Base-by-base conservation (phyloP, 2,329 filamentous ascomycete genomes). In the Simplicillium aogashimaense region DNA sequence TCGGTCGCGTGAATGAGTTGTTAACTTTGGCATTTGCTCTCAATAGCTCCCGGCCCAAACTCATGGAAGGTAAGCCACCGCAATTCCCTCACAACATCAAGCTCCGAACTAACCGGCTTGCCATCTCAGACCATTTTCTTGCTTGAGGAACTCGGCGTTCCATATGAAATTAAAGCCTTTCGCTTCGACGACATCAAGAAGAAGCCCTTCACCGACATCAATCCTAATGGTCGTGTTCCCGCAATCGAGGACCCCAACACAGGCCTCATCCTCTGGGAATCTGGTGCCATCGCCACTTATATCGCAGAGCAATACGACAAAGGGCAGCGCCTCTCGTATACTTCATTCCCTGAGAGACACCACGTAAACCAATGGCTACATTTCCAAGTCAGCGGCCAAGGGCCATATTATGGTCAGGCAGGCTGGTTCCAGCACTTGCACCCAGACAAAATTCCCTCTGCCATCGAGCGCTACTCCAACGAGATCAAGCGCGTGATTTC, bases 331-430 rank as follows among this genome's bases (percentile, higher is more conserved):
- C 20, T 47, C 17, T 51, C 33, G 30, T 44, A 44, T 38, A 33
- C 32, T 10, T 16, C 10, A 8, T 28, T 36, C n/a, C 30, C 30
- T 17, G 40, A 42, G 16, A 18, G 38, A 33, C 29, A 35, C 34
- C 20, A 14, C 12, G 29, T 29, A 12, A 45, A 48, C 16, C 50
- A 53, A 37, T 53, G 46, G 46, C 46, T 50, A 6, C 41, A 43
- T 34, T 53, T 54, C 32, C 53, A 57, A 30, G 45, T 49, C 29
- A 54, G 45, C 30, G 52, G 53, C 2, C 52, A 59, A 42, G 56
- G 53, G 2, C 56, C 55, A 3, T 58, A 56, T 36, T 57, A 44
- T n/a, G 51, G 52, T 31, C 52, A 46, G 44, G 45, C 38, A 11
- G 46, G 37, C 13, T 52, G 50, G 50, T 53, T 50, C 41, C 39